Base-by-base conservation (phyloP, 805 yeast genomes). In the Teunomyces funiuensis region DNA sequence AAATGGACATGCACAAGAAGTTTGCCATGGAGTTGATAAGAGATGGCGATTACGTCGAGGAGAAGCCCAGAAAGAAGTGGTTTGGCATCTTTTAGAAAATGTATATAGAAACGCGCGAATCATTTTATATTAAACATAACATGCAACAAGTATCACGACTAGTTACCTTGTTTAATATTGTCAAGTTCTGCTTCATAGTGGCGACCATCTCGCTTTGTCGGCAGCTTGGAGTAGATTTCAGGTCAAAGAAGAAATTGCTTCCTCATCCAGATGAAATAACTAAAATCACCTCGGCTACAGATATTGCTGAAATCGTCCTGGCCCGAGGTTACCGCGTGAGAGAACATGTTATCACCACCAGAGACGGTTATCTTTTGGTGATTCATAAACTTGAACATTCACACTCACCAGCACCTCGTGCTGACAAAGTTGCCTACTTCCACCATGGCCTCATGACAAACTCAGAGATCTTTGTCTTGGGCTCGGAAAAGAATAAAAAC, bases 391-490 rank as follows among this genome's bases (percentile, higher is more conserved):
- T 61, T 13, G 65, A 45, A 18, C 40, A 30, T 16, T 44, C 41
- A 11, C 22, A 16, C 30, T 14, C 20, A 3, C 16, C 25, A 17
- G 28, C 33, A 22, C 16, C 5, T 25, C 15, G 10, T 9, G 20
- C 18, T 28, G 42, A 43, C 10, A 42, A 44, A 29, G 46, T 61
- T 6, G 65, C 51, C n/a, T 61, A 60, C 46, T 60, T 61, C 40
- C 66, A 61, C 41, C 66, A 61, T 42, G 66, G 66, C 1, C 46
- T 61, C 15, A 42, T 60, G 29, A 61, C 66, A 11, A 56, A 58
- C 45, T 60, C 65, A 2, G 66, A 61, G 40, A 39, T 47, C 11
- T 61, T 60, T 39, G 49, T 61, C 6, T 40, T 58, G 27, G 66
- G 66, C 1, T 37, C 51, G 1, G 39, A 40, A 9, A 50, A 52